Conservation (phyloP, 169 alveolate genomes). For the Plasmodium falciparum region DNA sequence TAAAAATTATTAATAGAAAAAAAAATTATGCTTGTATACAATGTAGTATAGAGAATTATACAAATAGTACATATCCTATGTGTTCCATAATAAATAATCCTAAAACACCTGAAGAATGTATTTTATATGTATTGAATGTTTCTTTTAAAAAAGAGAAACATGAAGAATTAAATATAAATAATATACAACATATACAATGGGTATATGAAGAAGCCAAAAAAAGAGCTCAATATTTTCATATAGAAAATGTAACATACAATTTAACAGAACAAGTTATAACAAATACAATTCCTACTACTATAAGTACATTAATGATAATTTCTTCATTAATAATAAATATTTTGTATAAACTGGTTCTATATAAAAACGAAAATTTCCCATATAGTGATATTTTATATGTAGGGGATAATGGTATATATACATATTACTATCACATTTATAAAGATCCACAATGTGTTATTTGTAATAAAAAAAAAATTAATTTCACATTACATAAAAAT, state of each 20-base stretch:
- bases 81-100: constrained; percentile 77
- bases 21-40: constrained; percentile 77
- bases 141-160: constrained; percentile 7
- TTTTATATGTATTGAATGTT: constrained; percentile 40
- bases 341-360: background rate
- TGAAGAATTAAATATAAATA: constrained; percentile 6
- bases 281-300: constrained; percentile 43
- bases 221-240: constrained; percentile 29
- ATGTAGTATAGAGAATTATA: constrained; percentile 69
- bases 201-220: constrained; percentile 35
- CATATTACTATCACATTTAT: constrained; percentile 29
- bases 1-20: constrained; percentile 66
- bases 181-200: constrained; percentile 19
- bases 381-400: constrained; percentile 56
- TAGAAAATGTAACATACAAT: constrained; percentile 20
- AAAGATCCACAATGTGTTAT: constrained; percentile 23
- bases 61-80: constrained; percentile 48
- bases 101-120: constrained; percentile 80
- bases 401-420: constrained; percentile 49
- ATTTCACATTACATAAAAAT: constrained; percentile 3
- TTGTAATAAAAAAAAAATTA: constrained; percentile 29
- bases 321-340: constrained; percentile 26
- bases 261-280: constrained; percentile 39
- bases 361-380: background rate
- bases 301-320: constrained; percentile 36